Base-by-base conservation (phyloP, 495 filamentous ascomycete genomes). In the Aspergillus saccharolyticus region DNA sequence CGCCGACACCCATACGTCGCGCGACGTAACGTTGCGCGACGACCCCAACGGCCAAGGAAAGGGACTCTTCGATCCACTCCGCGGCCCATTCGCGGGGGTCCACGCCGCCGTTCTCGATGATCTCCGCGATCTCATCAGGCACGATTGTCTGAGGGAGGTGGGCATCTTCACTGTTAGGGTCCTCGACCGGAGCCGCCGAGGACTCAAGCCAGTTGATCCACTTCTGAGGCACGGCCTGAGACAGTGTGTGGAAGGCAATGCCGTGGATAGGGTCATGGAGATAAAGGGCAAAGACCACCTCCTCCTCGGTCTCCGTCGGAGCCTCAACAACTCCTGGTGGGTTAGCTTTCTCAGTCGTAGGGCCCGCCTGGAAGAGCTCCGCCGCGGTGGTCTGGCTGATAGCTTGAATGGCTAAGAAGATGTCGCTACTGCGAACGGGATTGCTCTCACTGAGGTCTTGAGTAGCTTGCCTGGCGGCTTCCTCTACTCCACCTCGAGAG, bases 1-100 rank as follows among this genome's bases (percentile, higher is more conserved):
- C 89, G 47, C 94, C 94, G 5, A 98, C 91, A 17, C 94, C 90
- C 94, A 98, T 98, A 49, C 94, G 76, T 52, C 89, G 81, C 6
- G 94, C 94, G 5, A 98, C 95, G 70, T 98, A 98, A 60, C 90
- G 78, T 79, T 98, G 94, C n/a, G 94, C 94, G 12, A 97, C 85
- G 18, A 96, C 72, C 6, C 94, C 95, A 1, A 91, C 81, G 4
- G 85, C 83, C 53, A 97, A 71, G 43, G 78, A 83, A n/a, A 98
- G 79, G 0, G 86, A 74, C 70, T 97, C 95, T 74, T 97, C 91
- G 6, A 98, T 81, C 94, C 94, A 98, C 70, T 97, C 95, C 0
- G 92, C 85, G 39, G 96, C 89, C 94, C 94, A 98, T 71, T 97
- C 94, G 43, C 94, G 79, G 0, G 94, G 94, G 69, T 98, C 94